Evolutionary conservation across 2,329 filamentous ascomycete species (phyloP).

Genomic region (Fusarium verrucosum): DNA sequence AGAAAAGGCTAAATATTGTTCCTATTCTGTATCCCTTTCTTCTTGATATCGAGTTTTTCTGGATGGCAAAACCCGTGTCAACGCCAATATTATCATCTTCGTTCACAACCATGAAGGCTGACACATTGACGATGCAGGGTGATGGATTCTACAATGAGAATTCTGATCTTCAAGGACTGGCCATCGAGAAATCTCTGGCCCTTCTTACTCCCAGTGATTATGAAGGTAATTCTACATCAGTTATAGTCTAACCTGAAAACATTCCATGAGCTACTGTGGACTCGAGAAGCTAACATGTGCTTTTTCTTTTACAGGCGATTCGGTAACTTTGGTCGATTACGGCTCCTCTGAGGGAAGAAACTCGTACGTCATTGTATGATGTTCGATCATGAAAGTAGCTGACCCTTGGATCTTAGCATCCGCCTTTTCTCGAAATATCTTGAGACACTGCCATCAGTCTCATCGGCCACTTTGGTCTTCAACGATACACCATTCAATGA

Average conservation of each 20-base stretch:
- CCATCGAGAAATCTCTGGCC: not conserved
- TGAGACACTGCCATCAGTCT: fast-evolving
- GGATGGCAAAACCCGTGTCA: no score
- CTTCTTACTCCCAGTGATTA: fast-evolving
- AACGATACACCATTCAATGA: not conserved
- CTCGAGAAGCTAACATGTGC: not conserved
- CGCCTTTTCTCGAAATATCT: not conserved
- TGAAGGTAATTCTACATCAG: fast-evolving
- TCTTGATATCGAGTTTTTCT: not conserved
- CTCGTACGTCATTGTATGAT: not conserved
- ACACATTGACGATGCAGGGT: not conserved
- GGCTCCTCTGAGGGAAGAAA: not conserved
- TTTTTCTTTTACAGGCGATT: not conserved
- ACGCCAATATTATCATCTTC: fast-evolving
- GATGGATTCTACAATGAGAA: not conserved
- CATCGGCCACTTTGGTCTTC: not conserved
- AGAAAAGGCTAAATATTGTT: not conserved
- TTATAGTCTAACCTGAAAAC: fast-evolving
- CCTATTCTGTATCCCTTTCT: not conserved
- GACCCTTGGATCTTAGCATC: not conserved
- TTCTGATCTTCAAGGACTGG: not conserved
- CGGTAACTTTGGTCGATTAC: not conserved
- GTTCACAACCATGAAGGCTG: not conserved
- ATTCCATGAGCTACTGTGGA: fast-evolving
- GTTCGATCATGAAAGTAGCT: fast-evolving